Conservation (phyloP, 2,329 filamentous ascomycete genomes). For the Ophiostoma pallidulum region DNA sequence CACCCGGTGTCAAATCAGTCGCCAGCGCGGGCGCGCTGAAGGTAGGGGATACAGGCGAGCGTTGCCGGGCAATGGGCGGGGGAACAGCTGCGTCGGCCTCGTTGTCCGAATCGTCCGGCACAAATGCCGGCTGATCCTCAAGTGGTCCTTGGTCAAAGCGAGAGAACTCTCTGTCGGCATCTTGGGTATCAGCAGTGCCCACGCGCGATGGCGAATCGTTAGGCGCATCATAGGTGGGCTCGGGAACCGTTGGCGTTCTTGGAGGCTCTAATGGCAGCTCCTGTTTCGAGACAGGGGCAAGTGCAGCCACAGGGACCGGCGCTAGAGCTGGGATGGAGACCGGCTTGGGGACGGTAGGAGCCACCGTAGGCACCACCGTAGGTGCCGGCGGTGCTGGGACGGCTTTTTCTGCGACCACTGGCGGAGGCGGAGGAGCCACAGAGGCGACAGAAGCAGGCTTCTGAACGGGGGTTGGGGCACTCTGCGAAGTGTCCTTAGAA, state of each 20-base stretch:
- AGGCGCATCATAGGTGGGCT: constrained; percentile 35
- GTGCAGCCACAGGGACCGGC: constrained; percentile 19
- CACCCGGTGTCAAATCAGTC: constrained; percentile 22
- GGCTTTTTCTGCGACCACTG: neutral
- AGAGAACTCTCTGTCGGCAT: constrained; percentile 52
- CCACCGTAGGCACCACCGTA: neutral
- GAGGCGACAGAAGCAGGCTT: constrained; percentile 6
- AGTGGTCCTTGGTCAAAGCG: constrained; percentile 85
- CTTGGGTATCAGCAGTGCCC: constrained; percentile 47
- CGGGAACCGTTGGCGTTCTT: constrained; percentile 19
- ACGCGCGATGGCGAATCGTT: constrained; percentile 46
- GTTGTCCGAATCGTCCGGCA: constrained; percentile 44
- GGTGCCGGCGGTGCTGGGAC: constrained; percentile 17
- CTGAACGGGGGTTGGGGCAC: neutral
- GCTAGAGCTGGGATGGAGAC: constrained; percentile 15
- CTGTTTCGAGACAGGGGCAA: constrained; percentile 8
- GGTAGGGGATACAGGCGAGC: constrained; percentile 17
- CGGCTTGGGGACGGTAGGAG: neutral
- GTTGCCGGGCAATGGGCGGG: constrained; percentile 41
- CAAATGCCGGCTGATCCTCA: constrained; percentile 75
- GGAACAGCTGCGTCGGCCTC: constrained; percentile 40
- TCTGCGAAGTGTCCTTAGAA: neutral
- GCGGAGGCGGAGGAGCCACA: neutral
- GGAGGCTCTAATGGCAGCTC: constrained; percentile 17
- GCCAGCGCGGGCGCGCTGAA: constrained; percentile 8